Evolutionary conservation across 306 rosid genomes (phyloP).

Genomic region (Echinosophora koreensis): DNA sequence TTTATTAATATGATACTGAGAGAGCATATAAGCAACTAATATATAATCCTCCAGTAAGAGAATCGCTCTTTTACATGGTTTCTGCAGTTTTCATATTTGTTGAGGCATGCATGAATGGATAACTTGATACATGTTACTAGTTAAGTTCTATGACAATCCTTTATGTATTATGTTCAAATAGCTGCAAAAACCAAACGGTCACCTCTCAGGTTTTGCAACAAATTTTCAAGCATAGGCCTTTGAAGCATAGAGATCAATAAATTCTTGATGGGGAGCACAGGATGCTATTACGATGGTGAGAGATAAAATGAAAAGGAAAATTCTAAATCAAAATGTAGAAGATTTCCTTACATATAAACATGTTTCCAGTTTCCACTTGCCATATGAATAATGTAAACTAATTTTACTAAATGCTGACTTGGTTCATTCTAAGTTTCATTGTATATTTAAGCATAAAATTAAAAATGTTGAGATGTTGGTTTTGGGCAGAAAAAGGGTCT

Average conservation of each 20-base stretch:
- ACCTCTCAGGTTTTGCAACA: slow-evolving; percentile 14
- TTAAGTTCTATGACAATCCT: not conserved
- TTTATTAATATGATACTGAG: slow-evolving; percentile 28
- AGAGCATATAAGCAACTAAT: slow-evolving; percentile 1
- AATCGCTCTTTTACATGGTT: slow-evolving; percentile 7
- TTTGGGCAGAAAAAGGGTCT: slow-evolving; percentile 4
- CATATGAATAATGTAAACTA: not conserved
- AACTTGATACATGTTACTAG: not conserved
- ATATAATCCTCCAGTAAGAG: not conserved
- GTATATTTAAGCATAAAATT: slow-evolving; percentile 10
- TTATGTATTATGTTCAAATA: not conserved
- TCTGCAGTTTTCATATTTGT: slow-evolving; percentile 12
- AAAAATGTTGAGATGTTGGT: slow-evolving; percentile 13
- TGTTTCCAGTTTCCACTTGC: slow-evolving; percentile 8
- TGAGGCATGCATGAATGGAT: slow-evolving; percentile 23
- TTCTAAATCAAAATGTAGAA: not conserved
- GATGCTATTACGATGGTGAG: slow-evolving; percentile 11
- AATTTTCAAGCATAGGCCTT: not conserved
- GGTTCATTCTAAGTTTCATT: slow-evolving; percentile 19
- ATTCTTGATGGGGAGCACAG: slow-evolving; percentile 12
- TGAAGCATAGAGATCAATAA: slow-evolving; percentile 16
- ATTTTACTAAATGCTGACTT: slow-evolving; percentile 10
- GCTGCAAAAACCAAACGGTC: not conserved
- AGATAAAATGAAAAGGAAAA: slow-evolving; percentile 24
- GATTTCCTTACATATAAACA: not conserved